Base-by-base conservation (phyloP, 2,329 filamentous ascomycete species). In the Neocucurbitaria cava region DNA sequence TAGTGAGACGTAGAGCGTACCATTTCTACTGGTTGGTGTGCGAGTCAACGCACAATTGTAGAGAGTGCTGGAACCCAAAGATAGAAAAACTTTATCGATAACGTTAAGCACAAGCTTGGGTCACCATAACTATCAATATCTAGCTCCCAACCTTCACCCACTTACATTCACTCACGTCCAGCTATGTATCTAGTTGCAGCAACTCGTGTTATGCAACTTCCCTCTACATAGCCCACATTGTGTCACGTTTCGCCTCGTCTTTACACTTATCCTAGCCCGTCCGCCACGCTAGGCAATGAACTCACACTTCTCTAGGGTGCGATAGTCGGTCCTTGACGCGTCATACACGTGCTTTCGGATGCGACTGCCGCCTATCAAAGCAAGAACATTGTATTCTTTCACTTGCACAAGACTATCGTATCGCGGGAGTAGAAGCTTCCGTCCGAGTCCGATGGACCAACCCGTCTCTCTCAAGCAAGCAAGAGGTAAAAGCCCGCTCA, bases 51-150 rank as follows among this genome's bases (percentile, higher is more conserved):
- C 21, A 15, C 21, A 15, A 23, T 5, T 24, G 38, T 6, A 11
- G 20, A 15, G 38, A 40, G 13, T 5, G 8, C 20, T 17, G 2
- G 13, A 8, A 35, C 8, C 17, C 8, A 4, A 4, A 17, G 15
- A 10, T 6, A 4, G 10, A 58, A 50, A 52, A 55, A 51, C 49
- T 36, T 49, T 60, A 57, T 60, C 57, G 57, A 60, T 60, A 59
- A 52, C 39, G 18, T 10, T 10, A 33, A 10, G 28, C 39, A 40
- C n/a, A n/a, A n/a, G n/a, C n/a, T n/a, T n/a, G n/a, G n/a, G n/a
- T n/a, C n/a, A n/a, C n/a, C n/a, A n/a, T n/a, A n/a, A n/a, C n/a
- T n/a, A n/a, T n/a, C n/a, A n/a, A n/a, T 28, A 10, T 5, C 26
- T 28, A 28, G 26, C 26, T 6, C 26, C 10, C 31, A n/a, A 20